Base-by-base conservation (phyloP, 1,284 basidiomycete species). In the Tilletia caries region DNA sequence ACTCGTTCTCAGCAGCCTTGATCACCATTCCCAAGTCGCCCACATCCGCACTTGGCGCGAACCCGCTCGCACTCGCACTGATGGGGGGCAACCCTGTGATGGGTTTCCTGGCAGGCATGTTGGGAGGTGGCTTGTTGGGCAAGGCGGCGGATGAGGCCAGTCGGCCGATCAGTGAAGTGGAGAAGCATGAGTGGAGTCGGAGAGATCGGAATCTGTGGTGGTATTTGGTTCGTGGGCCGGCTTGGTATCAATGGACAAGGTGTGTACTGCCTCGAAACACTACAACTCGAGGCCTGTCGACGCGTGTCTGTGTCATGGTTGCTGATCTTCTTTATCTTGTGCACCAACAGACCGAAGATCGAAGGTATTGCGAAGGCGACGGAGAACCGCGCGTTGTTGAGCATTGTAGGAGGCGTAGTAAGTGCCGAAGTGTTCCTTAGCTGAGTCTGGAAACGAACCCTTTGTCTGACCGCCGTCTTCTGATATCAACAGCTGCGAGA, bases 231-330 rank as follows among this genome's bases (percentile, higher is more conserved):
- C 89, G 92, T 44, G 94, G 93, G 32, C 90, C 91, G 3, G 88
- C 95, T 68, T 98, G 95, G 95, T 86, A 91, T 73, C 86, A 87
- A 2, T 95, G 89, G 85, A 95, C 94, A 43, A 86, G 89, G 89
- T 91, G 73, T 70, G 87, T 82, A 41, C 8, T 41, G 37, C 10
- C 29, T 70, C 3, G n/a, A n/a, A n/a, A n/a, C n/a, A n/a, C n/a
- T n/a, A n/a, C n/a, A n/a, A n/a, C n/a, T n/a, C n/a, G n/a, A n/a
- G n/a, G n/a, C n/a, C n/a, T n/a, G n/a, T n/a, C n/a, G n/a, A n/a
- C n/a, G n/a, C n/a, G n/a, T 43, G 27, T 6, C 41, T 43, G 52
- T 73, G 64, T 71, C 34, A 62, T 18, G n/a, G 0, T 41, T 20
- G 46, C 25, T 71, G 4, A 33, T 60, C 37, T 75, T 68, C 60